Percentiles rank a stretch among this genome's conserved stretches.
These are phyloP conservation scores for Coemansia sp. DNA, from an alignment of 192 early-diverging fungal genomes.

Conservation along the genomic window DNA sequence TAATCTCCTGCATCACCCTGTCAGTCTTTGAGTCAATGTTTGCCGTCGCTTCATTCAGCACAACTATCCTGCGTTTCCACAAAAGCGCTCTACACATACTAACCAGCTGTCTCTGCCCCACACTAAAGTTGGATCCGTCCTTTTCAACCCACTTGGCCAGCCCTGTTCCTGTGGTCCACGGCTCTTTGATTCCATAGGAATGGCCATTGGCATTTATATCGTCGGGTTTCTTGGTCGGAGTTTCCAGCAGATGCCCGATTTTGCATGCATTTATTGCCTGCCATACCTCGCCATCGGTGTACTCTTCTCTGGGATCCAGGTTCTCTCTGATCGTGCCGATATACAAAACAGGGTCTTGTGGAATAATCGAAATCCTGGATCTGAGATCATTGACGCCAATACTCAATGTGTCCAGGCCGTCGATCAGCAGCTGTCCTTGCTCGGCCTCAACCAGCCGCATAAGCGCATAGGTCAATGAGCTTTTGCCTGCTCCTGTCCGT, in stretches of 20 bases:
- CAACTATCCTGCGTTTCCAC: not conserved
- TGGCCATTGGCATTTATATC: not conserved
- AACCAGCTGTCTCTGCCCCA: conserved; percentile 3
- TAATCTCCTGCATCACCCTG: not conserved
- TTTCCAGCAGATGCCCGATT: not conserved
- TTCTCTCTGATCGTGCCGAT: conserved; percentile 64
- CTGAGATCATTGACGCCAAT: conserved; percentile 58
- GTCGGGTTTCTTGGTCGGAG: not conserved
- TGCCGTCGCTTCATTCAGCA: not conserved
- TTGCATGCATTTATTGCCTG: not conserved
- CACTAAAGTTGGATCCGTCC: not conserved
- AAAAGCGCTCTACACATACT: not conserved
- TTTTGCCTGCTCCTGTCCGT: not conserved
- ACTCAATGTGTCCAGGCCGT: conserved; percentile 55
- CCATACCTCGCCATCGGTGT: not conserved
- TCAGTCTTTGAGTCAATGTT: not conserved
- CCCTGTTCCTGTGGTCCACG: not conserved
- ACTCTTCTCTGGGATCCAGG: conserved; percentile 41
- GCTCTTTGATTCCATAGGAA: not conserved
- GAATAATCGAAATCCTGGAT: conserved; percentile 57
- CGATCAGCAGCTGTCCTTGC: conserved; percentile 50
- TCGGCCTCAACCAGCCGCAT: conserved; percentile 31
- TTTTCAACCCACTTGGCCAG: conserved; percentile 1
- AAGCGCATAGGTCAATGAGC: not conserved
- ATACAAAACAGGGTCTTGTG: conserved; percentile 65